phyloP scores from a whole-genome alignment of 2,329 filamentous ascomycete genomes.

The Alternaria novae-zelandiae region DNA sequence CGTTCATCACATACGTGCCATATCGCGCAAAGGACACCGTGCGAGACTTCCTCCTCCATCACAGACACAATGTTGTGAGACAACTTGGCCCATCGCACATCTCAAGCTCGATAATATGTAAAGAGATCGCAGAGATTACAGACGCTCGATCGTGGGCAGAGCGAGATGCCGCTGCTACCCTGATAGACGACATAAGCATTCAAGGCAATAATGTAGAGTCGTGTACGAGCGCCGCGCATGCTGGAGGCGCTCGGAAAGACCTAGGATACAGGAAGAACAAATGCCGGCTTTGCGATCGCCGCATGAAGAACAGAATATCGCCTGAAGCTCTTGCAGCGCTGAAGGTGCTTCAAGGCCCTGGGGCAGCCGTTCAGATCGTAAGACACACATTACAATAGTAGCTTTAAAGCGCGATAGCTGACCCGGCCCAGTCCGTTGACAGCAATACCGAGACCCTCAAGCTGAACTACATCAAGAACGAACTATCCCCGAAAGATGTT shows the following conservation, averaged over 20 bases:
- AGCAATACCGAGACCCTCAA: conserved; percentile 22
- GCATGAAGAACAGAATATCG: conserved; percentile 40
- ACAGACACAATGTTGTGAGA: conserved; percentile 16
- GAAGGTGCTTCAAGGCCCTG: conserved; percentile 8
- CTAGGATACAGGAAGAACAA: conserved; percentile 30
- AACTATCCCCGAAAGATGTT: conserved; percentile 1
- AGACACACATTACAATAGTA: neutral
- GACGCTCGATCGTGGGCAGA: conserved; percentile 37
- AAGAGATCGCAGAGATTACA: conserved; percentile 34
- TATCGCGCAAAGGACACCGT: conserved; percentile 16
- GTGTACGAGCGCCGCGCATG: neutral
- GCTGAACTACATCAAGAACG: conserved; percentile 9
- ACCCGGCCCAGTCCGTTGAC: conserved; percentile 20
- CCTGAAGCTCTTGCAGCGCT: conserved; percentile 25
- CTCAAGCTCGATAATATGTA: conserved; percentile 29
- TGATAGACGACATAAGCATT: neutral
- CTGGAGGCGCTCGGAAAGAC: neutral
- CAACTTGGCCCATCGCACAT: conserved; percentile 24
- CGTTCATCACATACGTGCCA: conserved; percentile 33
- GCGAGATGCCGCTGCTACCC: conserved; percentile 13
- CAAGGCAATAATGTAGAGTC: neutral
- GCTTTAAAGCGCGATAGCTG: neutral
- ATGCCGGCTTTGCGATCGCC: conserved; percentile 39
- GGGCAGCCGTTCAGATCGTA: conserved; percentile 32
- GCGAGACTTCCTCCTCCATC: conserved; percentile 16